Evolutionary conservation across 2,329 filamentous ascomycete species (phyloP), one percentile per base, ranked within the genome.

Genomic region (Emergomyces pasteurianus): DNA sequence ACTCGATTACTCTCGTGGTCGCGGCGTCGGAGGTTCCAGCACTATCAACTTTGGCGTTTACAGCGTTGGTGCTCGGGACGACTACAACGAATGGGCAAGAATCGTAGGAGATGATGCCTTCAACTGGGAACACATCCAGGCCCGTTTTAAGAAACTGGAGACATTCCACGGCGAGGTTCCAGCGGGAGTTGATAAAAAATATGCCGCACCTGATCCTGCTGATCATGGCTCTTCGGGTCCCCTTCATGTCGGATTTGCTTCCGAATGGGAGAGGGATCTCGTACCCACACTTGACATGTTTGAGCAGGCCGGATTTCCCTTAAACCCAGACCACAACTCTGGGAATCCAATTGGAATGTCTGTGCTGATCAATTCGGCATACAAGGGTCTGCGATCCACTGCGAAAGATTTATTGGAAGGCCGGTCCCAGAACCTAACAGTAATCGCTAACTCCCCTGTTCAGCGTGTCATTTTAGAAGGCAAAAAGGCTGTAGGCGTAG

Each of bases 1-100:
- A 62, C 66, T 83, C 2, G 76, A 79, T 63, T 81, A 81, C 63
- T 76, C 76, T 6, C 77, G 81, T 1, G 81, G 82, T 0, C 75
- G 75, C 57, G 79, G 78, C 0, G 69, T 84, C 0, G 81, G 81
- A 1, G 81, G 81, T 1, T 78, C 76, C 3, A 79, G 73, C 58
- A 78, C 79, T 8, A 80, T 83, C 64, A 84, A 84, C 67, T 83
- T 83, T 61, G 77, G 78, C 18, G 77, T 80, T 16, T 86, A 77
- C 68, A 80, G 76, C 2, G 65, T 80, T 31, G 85, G 86, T 2
- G 78, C 82, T 1, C 73, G 75, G 1, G 82, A 83, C 58, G 85
- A 88, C 64, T 87, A 83, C 62, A 78, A 87, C 34, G 77, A 82
- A 59, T 86, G 84, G 83, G 83, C 83, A 0, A 71, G 75, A 0